Base-by-base conservation (phyloP, 1,284 basidiomycete species). In the Apiotrichum sp. region DNA sequence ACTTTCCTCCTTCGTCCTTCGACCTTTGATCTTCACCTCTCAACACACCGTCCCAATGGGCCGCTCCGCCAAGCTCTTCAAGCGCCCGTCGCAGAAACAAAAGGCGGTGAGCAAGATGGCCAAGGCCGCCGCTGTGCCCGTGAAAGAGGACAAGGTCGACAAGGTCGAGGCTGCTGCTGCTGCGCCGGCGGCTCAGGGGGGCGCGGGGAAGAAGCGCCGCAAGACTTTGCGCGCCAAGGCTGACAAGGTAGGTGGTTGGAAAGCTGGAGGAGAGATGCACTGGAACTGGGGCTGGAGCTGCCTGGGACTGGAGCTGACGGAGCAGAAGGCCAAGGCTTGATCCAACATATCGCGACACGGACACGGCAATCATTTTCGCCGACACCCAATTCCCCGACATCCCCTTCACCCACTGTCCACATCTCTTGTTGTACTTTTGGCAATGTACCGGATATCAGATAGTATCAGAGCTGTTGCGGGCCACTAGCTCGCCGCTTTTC, bases 31-130 rank as follows among this genome's bases (percentile, higher is more conserved):
- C 22, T 22, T 22, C 22, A 22, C 22, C 22, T 22, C 22, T 22
- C 22, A 22, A 22, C 22, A 22, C 22, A 22, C 22, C 22, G 22
- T 22, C 22, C 22, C 22, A 22, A 72, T 72, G 70, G 70, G 70
- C 33, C 57, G 70, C 57, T 68, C 66, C 32, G 68, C 70, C 16
- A 70, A 70, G 56, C 57, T 70, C 53, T 63, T 62, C 46, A 72
- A 70, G 57, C 57, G 69, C 43, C 70, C 69, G 31, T 64, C 67
- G 43, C 65, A 67, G 52, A 66, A 70, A 47, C 63, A 69, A 34
- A 68, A 67, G 59, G 62, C 61, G 22, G 57, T 63, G 7, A 62
- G 62, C 10, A 70, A 70, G 51, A 63, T 65, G 29, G 65, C 65
- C 11, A 67, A 66, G 54, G 65, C 59, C 1, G 63, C 64, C 5